Evolutionary conservation across 371 early-diverging fungal genomes (phyloP).

Genomic region (Apophysomyces trapeziformis): DNA sequence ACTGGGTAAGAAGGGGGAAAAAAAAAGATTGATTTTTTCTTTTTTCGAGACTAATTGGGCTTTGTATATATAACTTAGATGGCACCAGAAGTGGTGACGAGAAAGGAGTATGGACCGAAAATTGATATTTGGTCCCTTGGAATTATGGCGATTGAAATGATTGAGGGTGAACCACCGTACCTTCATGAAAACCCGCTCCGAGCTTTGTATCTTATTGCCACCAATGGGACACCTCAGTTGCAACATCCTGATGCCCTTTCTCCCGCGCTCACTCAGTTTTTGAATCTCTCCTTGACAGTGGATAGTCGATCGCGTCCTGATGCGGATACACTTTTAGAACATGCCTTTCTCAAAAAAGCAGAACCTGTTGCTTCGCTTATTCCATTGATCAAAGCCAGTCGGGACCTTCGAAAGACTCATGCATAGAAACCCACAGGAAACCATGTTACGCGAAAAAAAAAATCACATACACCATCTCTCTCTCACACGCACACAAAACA

Average conservation of each 20-base stretch:
- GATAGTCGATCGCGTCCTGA: conserved; percentile 85
- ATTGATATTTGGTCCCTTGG: conserved; percentile 98
- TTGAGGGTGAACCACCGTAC: conserved; percentile 95
- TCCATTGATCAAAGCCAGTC: conserved; percentile 73
- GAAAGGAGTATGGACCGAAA: conserved; percentile 92
- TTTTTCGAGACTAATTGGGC: not conserved
- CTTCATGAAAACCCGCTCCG: conserved; percentile 90
- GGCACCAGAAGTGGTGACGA: conserved; percentile 96
- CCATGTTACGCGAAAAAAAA: no score
- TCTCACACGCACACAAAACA: no score
- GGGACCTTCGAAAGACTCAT: not conserved
- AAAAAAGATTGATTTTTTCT: not conserved
- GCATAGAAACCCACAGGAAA: no score
- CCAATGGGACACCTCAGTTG: conserved; percentile 93
- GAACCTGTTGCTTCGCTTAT: conserved; percentile 84
- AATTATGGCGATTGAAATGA: conserved; percentile 94
- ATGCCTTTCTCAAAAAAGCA: conserved; percentile 88
- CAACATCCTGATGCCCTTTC: conserved; percentile 88
- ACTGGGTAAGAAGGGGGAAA: conserved; percentile 59
- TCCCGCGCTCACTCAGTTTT: conserved; percentile 81
- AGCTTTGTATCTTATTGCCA: conserved; percentile 94
- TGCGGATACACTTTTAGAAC: conserved; percentile 78
- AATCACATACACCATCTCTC: no score
- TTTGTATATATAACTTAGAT: conserved; percentile 52
- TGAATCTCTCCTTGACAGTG: conserved; percentile 84